phyloP scores from a whole-genome alignment of 1,284 basidiomycete genomes.

The Schizopora paradoxa region DNA sequence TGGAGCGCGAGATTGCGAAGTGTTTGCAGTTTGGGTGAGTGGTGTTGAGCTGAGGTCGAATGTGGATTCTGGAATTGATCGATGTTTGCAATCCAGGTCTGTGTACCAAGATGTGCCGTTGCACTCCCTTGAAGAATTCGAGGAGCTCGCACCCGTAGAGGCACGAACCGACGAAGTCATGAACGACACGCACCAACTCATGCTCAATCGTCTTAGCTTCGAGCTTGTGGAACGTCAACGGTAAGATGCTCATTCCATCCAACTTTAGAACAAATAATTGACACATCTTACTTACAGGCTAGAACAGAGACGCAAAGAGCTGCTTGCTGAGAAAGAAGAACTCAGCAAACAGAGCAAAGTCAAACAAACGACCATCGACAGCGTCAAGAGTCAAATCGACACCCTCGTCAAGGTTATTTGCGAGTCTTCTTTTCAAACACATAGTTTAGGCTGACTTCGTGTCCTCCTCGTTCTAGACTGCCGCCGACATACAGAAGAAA shows the following conservation, averaged over 20 bases:
- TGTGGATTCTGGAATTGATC: background rate
- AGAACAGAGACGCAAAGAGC: constrained; percentile 59
- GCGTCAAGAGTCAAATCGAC: constrained; percentile 68
- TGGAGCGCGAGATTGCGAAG: constrained; percentile 82
- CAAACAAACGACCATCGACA: constrained; percentile 63
- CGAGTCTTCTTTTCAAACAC: too few species aligned
- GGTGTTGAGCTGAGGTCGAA: background rate
- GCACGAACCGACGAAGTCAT: constrained; percentile 54
- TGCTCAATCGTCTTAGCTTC: constrained; percentile 76
- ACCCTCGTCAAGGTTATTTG: constrained; percentile 58
- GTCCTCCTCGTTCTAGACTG: constrained; percentile 39
- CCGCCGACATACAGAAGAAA: constrained; percentile 66
- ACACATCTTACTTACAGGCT: constrained; percentile 38
- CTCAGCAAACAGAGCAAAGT: constrained; percentile 66
- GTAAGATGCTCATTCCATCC: constrained; percentile 35
- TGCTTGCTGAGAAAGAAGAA: constrained; percentile 62
- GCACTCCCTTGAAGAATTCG: constrained; percentile 61
- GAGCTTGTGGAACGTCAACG: constrained; percentile 77
- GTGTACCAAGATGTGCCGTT: constrained; percentile 78
- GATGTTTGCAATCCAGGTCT: constrained; percentile 43
- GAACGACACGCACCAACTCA: constrained; percentile 67
- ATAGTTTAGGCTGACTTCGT: too few species aligned
- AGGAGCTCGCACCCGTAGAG: constrained; percentile 58
- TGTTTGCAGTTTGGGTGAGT: constrained; percentile 80
- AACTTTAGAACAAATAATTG: constrained; percentile 11